Base-by-base conservation (phyloP, 2,329 filamentous ascomycete species). In the Talaromyces sp. region DNA sequence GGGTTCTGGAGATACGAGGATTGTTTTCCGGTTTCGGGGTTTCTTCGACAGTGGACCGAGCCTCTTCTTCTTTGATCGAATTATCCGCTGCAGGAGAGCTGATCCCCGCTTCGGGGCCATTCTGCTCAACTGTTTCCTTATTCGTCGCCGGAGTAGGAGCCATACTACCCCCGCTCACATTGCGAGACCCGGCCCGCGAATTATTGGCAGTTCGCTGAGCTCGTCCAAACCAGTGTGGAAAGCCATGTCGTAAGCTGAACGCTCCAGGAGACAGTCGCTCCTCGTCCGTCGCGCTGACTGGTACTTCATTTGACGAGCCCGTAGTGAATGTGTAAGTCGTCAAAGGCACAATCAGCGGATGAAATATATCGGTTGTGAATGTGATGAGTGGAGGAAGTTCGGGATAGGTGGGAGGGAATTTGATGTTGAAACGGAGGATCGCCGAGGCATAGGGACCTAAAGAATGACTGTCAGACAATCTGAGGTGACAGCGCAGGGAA, bases 321-420 rank as follows among this genome's bases (percentile, higher is more conserved):
- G 91, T 93, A 48, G 92, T 90, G 81, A 96, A 96, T 74, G 92
- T 95, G 78, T 97, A 96, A 3, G 92, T 97, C n/a, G 93, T 97
- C 67, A 96, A 84, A 43, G 95, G 93, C 8, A 93, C 93, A 70
- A 98, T 89, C 48, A 99, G 84, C 19, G 94, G 94, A 76, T 99
- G 94, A 77, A 98, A 99, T 70, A 98, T 90, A 75, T 98, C 94
- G 70, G 92, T 96, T 54, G 88, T 86, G 77, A 99, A 97, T 63
- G 90, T 94, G 69, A 99, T 87, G 19, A 93, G 83, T 10, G 95
- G 95, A 60, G 94, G 91, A 22, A 91, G 80, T 60, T 84, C 80
- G 13, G 94, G 94, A 75, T 96, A 97, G 45, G 85, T 84, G 67
- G 90, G 83, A 41, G 93, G 91, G 72, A 98, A 98, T 27, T 89